Evolutionary conservation across 75 land plant genomes (phyloP).

Genomic region (Sequoiadendron giganteum): DNA sequence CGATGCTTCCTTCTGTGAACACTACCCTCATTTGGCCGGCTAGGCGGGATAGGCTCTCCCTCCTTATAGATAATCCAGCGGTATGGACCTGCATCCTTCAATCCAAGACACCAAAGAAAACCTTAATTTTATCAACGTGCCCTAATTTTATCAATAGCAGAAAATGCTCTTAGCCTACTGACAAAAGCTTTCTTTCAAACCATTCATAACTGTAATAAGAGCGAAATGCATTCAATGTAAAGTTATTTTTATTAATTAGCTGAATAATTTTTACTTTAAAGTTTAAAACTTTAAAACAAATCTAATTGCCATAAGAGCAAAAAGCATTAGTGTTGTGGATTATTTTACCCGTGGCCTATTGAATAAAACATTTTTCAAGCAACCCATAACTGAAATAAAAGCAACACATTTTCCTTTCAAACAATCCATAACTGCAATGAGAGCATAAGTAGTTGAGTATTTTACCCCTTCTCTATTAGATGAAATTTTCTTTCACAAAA

Average conservation of each 20-base stretch:
- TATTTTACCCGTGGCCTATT: background rate
- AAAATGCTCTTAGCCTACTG: background rate
- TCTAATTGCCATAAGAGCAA: background rate
- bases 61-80: slow-evolving; percentile 57
- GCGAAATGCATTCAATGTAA: background rate
- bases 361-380: background rate
- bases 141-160: background rate
- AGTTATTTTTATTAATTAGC: too few relatives aligned
- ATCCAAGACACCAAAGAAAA: background rate
- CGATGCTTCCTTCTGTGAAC: slow-evolving; percentile 60
- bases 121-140: background rate
- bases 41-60: slow-evolving; percentile 50
- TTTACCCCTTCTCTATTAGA: background rate
- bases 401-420: background rate
- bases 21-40: slow-evolving; percentile 74
- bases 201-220: background rate
- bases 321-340: background rate
- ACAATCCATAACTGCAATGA: too few relatives aligned
- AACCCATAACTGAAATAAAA: too few relatives aligned
- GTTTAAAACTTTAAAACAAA: too few relatives aligned
- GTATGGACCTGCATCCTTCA: slow-evolving; percentile 57
- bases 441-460: too few relatives aligned
- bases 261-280: too few relatives aligned
- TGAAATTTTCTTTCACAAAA: too few relatives aligned
- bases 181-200: background rate